Conservation (phyloP, 768 basidiomycete genomes). For the Dictyophora rubrovolvata region DNA sequence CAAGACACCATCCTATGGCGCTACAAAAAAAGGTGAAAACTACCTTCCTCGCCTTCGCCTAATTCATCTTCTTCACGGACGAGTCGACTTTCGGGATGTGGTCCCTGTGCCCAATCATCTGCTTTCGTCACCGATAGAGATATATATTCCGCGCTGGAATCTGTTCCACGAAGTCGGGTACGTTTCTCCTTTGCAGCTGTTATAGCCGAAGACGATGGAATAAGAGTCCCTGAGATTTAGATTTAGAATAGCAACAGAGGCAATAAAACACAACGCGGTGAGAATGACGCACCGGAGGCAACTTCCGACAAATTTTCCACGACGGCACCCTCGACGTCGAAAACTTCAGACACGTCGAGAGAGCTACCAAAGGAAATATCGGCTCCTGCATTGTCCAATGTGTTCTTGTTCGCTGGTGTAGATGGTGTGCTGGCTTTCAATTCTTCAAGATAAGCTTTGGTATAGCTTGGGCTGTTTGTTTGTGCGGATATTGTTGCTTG, state of each 20-base stretch:
- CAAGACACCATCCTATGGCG: not conserved
- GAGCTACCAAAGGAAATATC: constrained; percentile 35
- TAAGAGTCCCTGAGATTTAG: constrained; percentile 34
- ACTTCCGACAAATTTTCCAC: constrained; percentile 24
- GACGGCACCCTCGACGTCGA: constrained; percentile 27
- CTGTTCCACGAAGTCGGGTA: constrained; percentile 43
- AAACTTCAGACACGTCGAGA: not conserved
- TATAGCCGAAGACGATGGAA: constrained; percentile 65
- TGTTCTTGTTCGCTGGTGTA: constrained; percentile 25
- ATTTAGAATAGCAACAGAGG: constrained; percentile 6
- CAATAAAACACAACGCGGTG: not conserved
- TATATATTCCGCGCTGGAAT: constrained; percentile 51
- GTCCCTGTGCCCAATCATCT: constrained; percentile 48
- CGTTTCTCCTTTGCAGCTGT: constrained; percentile 66
- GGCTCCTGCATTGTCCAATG: constrained; percentile 28
- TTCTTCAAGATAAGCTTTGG: constrained; percentile 61
- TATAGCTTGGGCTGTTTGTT: constrained; percentile 52
- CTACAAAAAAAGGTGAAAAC: constrained; percentile 14
- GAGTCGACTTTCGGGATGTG: constrained; percentile 77
- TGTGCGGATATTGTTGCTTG: constrained; percentile 41
- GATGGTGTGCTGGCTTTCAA: constrained; percentile 69
- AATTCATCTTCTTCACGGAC: constrained; percentile 81
- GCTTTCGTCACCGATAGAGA: constrained; percentile 60
- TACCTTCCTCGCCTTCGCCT: constrained; percentile 84
- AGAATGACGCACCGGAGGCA: constrained; percentile 11